phyloP scores from a whole-genome alignment of 768 basidiomycete species.

The Rhizopogon rudus region DNA sequence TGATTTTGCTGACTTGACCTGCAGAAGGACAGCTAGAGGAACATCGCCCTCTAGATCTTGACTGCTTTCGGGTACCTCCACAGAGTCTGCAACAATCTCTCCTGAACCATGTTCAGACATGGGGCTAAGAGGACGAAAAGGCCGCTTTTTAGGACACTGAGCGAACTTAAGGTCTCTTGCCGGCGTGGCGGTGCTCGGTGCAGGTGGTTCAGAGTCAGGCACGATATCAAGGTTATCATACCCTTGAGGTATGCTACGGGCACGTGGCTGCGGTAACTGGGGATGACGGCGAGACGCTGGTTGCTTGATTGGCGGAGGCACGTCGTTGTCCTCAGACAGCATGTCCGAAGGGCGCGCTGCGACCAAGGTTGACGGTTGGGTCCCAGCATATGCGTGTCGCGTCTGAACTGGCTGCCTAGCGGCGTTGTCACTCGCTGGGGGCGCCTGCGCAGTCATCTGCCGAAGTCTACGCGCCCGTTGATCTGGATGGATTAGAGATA shows the following conservation, averaged over 20 bases:
- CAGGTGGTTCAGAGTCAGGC: conserved; percentile 60
- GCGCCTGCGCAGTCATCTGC: not conserved
- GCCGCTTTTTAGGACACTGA: conserved; percentile 11
- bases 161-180: not conserved
- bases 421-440: not conserved
- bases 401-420: conserved; percentile 3
- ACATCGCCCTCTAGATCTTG: conserved; percentile 37
- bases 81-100: conserved; percentile 24
- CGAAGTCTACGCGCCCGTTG: not conserved
- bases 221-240: conserved; percentile 43
- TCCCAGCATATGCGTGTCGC: conserved; percentile 7
- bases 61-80: conserved; percentile 27
- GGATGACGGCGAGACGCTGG: not conserved
- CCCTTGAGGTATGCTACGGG: conserved; percentile 2
- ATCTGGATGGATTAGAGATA: not conserved
- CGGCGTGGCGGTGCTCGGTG: conserved; percentile 10
- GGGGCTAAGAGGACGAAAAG: conserved; percentile 18
- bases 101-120: conserved; percentile 15
- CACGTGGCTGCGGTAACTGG: not conserved
- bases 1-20: conserved; percentile 17
- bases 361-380: conserved; percentile 15
- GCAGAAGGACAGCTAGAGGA: conserved; percentile 34
- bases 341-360: conserved; percentile 12
- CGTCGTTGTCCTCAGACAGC: not conserved
- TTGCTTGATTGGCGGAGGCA: not conserved